phyloP scores from a whole-genome alignment of 495 filamentous ascomycete species.

The Podospora bellae-mahoneyi region DNA sequence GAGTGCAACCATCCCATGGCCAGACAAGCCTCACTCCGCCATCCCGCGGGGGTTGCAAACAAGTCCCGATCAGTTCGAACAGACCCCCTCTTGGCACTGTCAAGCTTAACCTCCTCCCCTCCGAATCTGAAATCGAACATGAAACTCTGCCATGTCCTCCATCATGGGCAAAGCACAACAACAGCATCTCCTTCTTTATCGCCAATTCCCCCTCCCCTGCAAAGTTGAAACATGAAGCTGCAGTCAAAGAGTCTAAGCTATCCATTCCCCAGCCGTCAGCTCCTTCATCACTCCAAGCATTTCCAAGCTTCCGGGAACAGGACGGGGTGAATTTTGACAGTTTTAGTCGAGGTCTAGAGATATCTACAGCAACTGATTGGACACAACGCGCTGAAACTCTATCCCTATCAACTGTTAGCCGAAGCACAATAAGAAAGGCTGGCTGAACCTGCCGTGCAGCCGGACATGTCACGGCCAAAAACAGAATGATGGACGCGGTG shows the following conservation, averaged over 20 bases:
- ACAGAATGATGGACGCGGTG: neutral
- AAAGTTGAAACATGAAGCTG: neutral
- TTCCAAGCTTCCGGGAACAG: neutral
- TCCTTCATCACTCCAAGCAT: neutral
- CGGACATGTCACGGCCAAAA: neutral
- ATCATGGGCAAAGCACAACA: neutral
- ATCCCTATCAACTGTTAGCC: neutral
- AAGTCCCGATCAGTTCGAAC: neutral
- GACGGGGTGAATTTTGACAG: neutral
- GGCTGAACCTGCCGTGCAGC: neutral
- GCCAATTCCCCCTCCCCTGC: neutral
- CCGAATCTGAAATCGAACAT: constrained; percentile 1
- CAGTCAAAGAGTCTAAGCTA: neutral
- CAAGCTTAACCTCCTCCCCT: too few relatives aligned
- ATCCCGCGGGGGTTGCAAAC: neutral
- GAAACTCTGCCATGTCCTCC: neutral
- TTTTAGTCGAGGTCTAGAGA: neutral
- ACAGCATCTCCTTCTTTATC: neutral
- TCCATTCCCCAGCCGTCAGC: too few relatives aligned
- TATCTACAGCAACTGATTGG: neutral
- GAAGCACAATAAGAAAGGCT: neutral
- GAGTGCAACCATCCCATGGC: neutral
- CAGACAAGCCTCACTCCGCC: neutral
- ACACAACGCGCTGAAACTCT: neutral
- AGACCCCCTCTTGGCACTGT: too few relatives aligned